Evolutionary conservation across 306 rosid species (phyloP).

Genomic region (Prunus salicina): DNA sequence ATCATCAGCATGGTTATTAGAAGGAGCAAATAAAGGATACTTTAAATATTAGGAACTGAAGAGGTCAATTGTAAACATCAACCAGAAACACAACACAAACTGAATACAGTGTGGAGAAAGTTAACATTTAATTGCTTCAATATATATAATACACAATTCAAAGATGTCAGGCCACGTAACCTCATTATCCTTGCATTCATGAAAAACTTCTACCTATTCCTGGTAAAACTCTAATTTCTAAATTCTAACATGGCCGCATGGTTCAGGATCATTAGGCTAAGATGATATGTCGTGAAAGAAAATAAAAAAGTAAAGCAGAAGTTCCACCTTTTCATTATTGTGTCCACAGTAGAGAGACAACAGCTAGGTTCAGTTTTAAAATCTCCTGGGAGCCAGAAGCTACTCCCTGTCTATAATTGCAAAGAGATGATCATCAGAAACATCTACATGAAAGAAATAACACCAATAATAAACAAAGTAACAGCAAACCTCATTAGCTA

Average conservation of each 20-base stretch:
- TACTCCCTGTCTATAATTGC: conserved; percentile 44
- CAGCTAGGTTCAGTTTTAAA: conserved; percentile 29
- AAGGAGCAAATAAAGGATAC: background rate
- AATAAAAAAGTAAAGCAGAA: conserved; percentile 5
- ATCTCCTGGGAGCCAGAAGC: conserved; percentile 46
- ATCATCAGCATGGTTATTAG: background rate
- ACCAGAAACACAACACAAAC: background rate
- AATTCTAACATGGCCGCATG: background rate
- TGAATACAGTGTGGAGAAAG: background rate
- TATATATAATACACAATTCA: background rate
- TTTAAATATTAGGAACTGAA: background rate
- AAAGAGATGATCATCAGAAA: conserved; percentile 3
- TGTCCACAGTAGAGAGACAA: conserved; percentile 32
- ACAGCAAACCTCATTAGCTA: conserved; percentile 63
- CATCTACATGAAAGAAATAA: background rate
- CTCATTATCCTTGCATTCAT: background rate
- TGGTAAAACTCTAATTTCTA: background rate
- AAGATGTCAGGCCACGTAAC: background rate
- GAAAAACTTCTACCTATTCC: background rate
- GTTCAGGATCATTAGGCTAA: background rate
- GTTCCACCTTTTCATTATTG: conserved; percentile 66
- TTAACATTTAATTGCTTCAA: background rate
- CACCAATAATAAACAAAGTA: conserved; percentile 1
- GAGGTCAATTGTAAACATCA: background rate
- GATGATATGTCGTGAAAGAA: background rate